Conservation (phyloP, 768 basidiomycete species). For the Lactarius hatsudake region DNA sequence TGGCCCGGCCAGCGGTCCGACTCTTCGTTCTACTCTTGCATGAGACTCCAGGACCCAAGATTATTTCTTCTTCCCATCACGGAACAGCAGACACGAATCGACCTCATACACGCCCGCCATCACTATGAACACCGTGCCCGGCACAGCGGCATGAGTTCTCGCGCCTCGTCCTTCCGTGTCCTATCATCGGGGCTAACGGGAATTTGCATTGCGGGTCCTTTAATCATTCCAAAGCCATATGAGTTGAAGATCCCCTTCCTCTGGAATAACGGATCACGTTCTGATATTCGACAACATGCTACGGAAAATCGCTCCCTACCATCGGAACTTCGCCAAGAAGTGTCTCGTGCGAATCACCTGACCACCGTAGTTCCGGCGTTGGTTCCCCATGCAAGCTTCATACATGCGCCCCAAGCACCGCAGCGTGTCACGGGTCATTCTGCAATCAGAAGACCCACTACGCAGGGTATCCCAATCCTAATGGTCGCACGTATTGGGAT, state of each 20-base stretch:
- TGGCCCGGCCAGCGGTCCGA: constrained; percentile 15
- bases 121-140: neutral
- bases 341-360: neutral
- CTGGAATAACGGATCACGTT: neutral
- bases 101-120: neutral
- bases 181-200: constrained; percentile 8
- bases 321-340: neutral
- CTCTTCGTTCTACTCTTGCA: neutral
- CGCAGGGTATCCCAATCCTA: neutral
- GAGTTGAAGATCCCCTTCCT: neutral
- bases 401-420: neutral
- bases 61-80: neutral
- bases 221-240: neutral
- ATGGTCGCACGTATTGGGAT: neutral
- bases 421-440: neutral
- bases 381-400: too few relatives aligned
- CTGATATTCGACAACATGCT: neutral
- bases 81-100: neutral
- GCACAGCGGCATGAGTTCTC: neutral
- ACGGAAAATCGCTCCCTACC: neutral
- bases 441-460: neutral
- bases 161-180: neutral
- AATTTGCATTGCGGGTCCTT: neutral
- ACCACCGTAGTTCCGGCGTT: neutral
- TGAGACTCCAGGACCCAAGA: neutral